Conservation (phyloP, 176 grass and related monocot genomes). For the Triticum aestivum region DNA sequence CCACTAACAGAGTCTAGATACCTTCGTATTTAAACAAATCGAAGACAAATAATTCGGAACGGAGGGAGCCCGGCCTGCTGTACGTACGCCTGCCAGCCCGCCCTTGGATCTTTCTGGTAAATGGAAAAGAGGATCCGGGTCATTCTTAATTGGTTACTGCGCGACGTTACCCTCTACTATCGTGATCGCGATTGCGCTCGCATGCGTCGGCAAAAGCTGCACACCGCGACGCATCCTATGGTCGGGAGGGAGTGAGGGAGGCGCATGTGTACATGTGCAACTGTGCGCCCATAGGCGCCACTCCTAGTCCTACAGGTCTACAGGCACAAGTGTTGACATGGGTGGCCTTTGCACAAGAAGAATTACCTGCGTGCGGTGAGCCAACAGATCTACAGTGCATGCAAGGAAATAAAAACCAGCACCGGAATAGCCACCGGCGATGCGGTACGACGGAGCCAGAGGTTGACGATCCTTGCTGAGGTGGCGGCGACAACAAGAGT, state of each 20-base stretch:
- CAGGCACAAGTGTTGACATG: not conserved
- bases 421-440: too few relatives aligned
- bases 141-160: not conserved
- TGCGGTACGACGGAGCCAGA: not conserved
- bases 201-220: not conserved
- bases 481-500: not conserved
- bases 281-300: not conserved
- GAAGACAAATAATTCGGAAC: too few relatives aligned
- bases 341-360: not conserved
- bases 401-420: too few relatives aligned
- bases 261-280: not conserved
- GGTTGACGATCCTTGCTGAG: not conserved
- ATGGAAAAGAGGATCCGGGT: conserved; percentile 24
- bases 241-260: not conserved
- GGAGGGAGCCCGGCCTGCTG: not conserved
- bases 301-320: not conserved
- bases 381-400: too few relatives aligned
- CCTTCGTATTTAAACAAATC: too few relatives aligned
- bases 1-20: too few relatives aligned
- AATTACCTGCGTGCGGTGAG: too few relatives aligned
- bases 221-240: not conserved
- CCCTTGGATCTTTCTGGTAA: conserved; percentile 42
- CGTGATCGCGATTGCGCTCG: not conserved
- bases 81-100: not conserved
- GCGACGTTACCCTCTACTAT: not conserved